These are phyloP conservation scores for Ceratobasidium sp. DNA, from an alignment of 1,284 basidiomycete species.

Conservation along the genomic window DNA sequence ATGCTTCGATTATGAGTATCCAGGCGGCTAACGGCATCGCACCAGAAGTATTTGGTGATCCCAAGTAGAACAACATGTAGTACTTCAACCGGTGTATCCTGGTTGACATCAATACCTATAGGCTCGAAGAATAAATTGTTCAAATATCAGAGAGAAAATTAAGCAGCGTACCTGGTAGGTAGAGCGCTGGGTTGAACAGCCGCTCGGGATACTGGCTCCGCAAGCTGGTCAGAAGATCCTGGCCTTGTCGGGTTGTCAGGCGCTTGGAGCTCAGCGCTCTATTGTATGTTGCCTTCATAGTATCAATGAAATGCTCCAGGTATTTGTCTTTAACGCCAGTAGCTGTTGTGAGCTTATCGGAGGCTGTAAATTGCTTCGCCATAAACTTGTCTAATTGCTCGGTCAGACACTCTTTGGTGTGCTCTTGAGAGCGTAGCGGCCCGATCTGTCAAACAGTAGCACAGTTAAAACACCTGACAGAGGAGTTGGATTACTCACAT, in stretches of 20 bases:
- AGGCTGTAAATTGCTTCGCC: background rate
- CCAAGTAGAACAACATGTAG: slow-evolving; percentile 59
- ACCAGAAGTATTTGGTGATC: slow-evolving; percentile 60
- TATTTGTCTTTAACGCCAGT: slow-evolving; percentile 6
- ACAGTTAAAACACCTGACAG: too few relatives aligned
- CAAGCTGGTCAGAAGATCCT: background rate
- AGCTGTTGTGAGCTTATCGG: background rate
- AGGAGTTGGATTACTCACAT: too few relatives aligned
- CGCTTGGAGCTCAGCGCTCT: background rate
- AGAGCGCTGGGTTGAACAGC: slow-evolving; percentile 50
- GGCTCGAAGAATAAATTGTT: background rate
- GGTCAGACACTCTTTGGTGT: background rate
- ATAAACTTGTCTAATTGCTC: background rate
- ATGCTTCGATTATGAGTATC: too few relatives aligned
- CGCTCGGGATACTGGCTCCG: background rate
- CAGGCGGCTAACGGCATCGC: too few relatives aligned
- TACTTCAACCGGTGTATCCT: slow-evolving; percentile 60
- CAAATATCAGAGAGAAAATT: too few relatives aligned
- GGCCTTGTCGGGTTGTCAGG: background rate
- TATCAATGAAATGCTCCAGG: background rate
- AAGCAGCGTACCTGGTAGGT: slow-evolving; percentile 45
- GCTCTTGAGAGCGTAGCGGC: background rate
- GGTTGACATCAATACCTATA: too few relatives aligned
- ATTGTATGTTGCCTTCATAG: background rate
- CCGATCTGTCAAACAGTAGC: too few relatives aligned